A percentile compares a stretch with the other conserved stretches of the same genome.
Evolutionary conservation across 2,329 filamentous ascomycete species (phyloP).

Genomic region (Alternaria panax): DNA sequence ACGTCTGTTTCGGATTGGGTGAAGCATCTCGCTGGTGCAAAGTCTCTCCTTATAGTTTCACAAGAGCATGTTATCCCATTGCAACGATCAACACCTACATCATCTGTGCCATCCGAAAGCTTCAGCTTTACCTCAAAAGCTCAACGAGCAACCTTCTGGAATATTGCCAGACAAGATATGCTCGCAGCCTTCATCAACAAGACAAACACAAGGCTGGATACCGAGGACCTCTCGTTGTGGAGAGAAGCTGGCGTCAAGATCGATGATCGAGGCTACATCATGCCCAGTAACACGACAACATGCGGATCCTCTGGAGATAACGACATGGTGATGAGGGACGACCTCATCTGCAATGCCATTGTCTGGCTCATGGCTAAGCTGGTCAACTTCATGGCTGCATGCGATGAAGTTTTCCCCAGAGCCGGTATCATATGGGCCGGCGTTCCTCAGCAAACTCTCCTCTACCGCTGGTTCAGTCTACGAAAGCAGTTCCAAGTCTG

Average conservation of each 20-base stretch:
- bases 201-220: conserved; percentile 66
- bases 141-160: conserved; percentile 70
- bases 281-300: conserved; percentile 53
- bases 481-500: conserved; percentile 66
- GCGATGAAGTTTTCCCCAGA: conserved; percentile 58
- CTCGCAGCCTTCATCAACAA: conserved; percentile 70
- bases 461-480: conserved; percentile 63
- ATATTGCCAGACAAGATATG: conserved; percentile 71
- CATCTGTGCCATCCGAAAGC: conserved; percentile 34
- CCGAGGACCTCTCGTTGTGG: conserved; percentile 69
- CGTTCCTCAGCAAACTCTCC: conserved; percentile 58
- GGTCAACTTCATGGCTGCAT: conserved; percentile 68
- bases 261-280: conserved; percentile 61
- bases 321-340: conserved; percentile 64
- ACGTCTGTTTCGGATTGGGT: conserved; percentile 69
- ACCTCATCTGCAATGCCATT: conserved; percentile 69
- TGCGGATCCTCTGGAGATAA: conserved; percentile 54
- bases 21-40: conserved; percentile 70
- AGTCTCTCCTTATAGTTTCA: conserved; percentile 65
- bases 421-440: conserved; percentile 52
- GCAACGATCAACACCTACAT: conserved; percentile 53
- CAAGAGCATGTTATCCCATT: conserved; percentile 59
- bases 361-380: conserved; percentile 72
- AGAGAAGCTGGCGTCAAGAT: conserved; percentile 68
- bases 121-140: conserved; percentile 58